phyloP scores from a whole-genome alignment of 1,284 basidiomycete genomes.

The Pseudozyma pruni region DNA sequence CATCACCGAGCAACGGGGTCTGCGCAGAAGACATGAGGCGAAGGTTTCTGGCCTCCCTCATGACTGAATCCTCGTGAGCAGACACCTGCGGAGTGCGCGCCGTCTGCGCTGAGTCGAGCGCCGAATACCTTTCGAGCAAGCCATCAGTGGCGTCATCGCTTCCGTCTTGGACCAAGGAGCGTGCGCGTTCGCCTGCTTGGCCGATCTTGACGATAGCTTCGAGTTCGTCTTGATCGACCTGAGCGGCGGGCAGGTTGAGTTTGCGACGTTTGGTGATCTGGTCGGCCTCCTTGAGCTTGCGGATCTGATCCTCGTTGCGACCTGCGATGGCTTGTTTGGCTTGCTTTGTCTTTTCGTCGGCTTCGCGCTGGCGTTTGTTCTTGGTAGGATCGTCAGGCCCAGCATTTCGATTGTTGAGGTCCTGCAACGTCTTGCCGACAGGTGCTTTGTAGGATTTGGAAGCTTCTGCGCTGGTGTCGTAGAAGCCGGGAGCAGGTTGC shows the following conservation, averaged over 20 bases:
- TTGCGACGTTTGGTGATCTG: conserved; percentile 89
- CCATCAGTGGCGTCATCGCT: conserved; percentile 83
- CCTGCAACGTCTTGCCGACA: conserved; percentile 82
- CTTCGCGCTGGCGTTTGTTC: conserved; percentile 53
- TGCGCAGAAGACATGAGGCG: conserved; percentile 90
- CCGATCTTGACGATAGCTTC: conserved; percentile 99
- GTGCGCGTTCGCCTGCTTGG: conserved; percentile 86
- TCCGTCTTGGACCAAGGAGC: conserved; percentile 76
- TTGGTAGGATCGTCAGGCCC: conserved; percentile 72
- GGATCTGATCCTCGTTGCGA: conserved; percentile 89
- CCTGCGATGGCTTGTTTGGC: conserved; percentile 71
- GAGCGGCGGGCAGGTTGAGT: conserved; percentile 85
- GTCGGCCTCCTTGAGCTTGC: conserved; percentile 95
- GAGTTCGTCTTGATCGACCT: conserved; percentile 93
- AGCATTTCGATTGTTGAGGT: conserved; percentile 77
- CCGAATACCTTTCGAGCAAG: conserved; percentile 90
- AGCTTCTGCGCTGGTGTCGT: conserved; percentile 94
- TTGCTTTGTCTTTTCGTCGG: conserved; percentile 85
- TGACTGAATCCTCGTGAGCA: conserved; percentile 75
- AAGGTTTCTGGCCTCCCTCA: conserved; percentile 93
- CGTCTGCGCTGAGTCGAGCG: conserved; percentile 85
- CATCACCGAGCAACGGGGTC: conserved; percentile 94
- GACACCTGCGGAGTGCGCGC: conserved; percentile 91
- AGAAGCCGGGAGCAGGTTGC: conserved; percentile 92
- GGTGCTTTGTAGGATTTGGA: conserved; percentile 87